Evolutionary conservation across 305 asterid species (phyloP), one percentile per base, ranked within the genome.

Genomic region (Fraxinus sp.): DNA sequence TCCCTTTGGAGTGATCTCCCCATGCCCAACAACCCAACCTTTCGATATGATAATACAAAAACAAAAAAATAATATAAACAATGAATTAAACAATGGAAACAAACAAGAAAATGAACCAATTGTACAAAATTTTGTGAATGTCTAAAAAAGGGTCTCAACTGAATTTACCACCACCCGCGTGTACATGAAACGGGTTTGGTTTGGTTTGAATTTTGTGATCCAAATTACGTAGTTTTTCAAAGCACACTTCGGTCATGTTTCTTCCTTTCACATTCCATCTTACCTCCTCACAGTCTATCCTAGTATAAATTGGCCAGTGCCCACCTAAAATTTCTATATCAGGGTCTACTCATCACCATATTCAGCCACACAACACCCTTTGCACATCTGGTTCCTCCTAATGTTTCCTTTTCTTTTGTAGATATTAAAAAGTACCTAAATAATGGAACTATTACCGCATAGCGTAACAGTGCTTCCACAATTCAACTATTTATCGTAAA

Each of bases 21-120:
- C 90, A 90, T 83, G 78, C 99, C 99, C 90, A 94, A 88, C 66
- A 96, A 86, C 3, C 97, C 99, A 87, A 94, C 99, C 98, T 94
- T 84, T 3, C 83, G 43, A 79, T 85, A 74, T 79, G 33, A 79
- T 46, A 77, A 86, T 5, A 41, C 14, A 28, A 79, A 1, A 16
- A 46, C 14, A 46, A 43, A 14, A 41, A 20, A 43, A 37, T 18
- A 46, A 10, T 55, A 82, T 75, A 64, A 52, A 59, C 14, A 80
- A 37, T 80, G 26, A 14, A 35, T 78, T 64, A 55, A 77, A 64
- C 71, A 35, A 43, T 7, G 75, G 32, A 64, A 82, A 57, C 32
- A 71, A 71, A 5, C 13, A 32, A 14, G 24, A 66, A 66, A 14
- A 71, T 71, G 76, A 32, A 30, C 41, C 76, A 70, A 13, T 28